Conservation (phyloP, 164 flowering plant genomes). For the Magnolia officinalis region DNA sequence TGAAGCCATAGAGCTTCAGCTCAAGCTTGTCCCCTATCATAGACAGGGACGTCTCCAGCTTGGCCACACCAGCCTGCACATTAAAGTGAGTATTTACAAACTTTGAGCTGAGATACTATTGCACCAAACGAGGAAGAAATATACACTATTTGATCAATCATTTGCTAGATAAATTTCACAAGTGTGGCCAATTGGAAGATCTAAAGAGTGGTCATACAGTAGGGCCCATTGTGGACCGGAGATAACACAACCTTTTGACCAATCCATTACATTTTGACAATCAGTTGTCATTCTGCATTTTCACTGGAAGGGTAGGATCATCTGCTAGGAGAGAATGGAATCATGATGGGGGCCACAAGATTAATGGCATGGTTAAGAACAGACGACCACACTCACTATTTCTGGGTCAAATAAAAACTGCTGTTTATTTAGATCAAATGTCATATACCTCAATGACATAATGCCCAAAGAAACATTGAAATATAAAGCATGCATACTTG, state of each 20-base stretch:
- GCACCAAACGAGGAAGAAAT: too few species aligned
- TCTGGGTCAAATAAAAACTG: background rate
- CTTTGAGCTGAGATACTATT: too few species aligned
- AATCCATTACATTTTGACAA: background rate
- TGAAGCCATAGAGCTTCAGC: slow-evolving; percentile 87
- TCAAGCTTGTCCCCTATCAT: slow-evolving; percentile 69
- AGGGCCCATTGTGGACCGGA: background rate
- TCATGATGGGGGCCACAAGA: background rate
- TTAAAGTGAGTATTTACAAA: background rate
- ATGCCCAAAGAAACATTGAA: background rate
- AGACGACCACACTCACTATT: background rate
- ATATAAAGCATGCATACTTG: too few species aligned
- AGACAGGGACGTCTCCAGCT: slow-evolving; percentile 80
- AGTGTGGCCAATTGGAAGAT: too few species aligned
- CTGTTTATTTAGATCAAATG: background rate
- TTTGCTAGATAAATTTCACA: too few species aligned
- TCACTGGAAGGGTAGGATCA: background rate
- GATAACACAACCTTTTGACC: background rate
- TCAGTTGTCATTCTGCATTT: background rate
- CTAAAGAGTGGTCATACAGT: background rate
- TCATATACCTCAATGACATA: background rate
- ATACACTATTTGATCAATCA: background rate
- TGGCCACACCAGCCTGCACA: slow-evolving; percentile 89
- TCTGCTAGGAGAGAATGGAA: background rate
- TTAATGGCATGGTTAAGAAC: background rate